phyloP scores from a whole-genome alignment of 352 stramenopile species.

The Globisporangium paroecandrum region DNA sequence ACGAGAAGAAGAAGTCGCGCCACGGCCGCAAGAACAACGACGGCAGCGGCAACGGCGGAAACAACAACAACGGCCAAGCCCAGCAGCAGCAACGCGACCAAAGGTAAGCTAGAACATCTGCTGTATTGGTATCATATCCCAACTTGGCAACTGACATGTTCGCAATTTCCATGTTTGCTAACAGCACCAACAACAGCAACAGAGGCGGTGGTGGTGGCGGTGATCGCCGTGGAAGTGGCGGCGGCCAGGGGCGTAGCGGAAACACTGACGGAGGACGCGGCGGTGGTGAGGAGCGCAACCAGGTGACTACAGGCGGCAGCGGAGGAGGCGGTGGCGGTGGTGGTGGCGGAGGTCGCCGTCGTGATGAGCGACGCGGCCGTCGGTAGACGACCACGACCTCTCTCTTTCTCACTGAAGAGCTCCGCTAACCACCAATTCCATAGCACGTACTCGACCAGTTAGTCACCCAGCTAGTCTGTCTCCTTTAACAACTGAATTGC shows the following conservation, averaged over 20 bases:
- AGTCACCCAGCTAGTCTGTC: not conserved
- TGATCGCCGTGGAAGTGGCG: not conserved
- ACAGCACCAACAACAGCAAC: not conserved
- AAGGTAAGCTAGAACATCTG: conserved; percentile 29
- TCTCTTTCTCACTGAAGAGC: not conserved
- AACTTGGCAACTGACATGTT: not conserved
- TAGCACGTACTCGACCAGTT: not conserved
- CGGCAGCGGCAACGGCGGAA: conserved; percentile 21
- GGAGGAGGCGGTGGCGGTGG: conserved; percentile 10
- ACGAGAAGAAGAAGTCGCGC: conserved; percentile 50
- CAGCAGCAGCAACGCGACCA: conserved; percentile 52
- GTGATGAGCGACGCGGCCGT: conserved; percentile 29
- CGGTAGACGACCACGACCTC: conserved; percentile 25
- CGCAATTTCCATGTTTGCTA: not conserved
- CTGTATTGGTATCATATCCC: not conserved
- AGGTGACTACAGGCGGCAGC: conserved; percentile 9
- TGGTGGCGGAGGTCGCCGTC: conserved; percentile 25
- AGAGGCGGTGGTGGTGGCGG: conserved; percentile 5
- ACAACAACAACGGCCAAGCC: conserved; percentile 11
- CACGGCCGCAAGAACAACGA: conserved; percentile 36
- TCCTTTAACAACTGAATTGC: conserved; percentile 2
- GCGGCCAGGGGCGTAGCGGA: conserved; percentile 13
- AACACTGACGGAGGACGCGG: conserved; percentile 14
- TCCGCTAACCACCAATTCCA: not conserved
- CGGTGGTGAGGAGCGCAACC: conserved; percentile 8